These are phyloP conservation scores for Taxawa tesnikishii DNA, from an alignment of 2,329 filamentous ascomycete genomes.

Conservation along the genomic window DNA sequence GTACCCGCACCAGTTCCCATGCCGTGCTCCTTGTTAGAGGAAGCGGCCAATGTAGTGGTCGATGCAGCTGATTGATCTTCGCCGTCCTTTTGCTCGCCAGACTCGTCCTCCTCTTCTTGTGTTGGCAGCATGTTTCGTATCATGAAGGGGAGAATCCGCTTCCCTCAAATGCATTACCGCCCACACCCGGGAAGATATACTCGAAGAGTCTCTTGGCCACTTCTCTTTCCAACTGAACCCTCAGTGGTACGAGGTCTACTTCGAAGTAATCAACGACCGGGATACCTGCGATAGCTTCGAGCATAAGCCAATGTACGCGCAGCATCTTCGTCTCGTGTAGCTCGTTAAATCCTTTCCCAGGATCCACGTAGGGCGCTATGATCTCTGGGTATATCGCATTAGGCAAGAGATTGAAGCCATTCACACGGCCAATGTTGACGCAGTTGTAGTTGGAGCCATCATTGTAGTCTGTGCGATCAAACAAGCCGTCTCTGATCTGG, in stretches of 20 bases:
- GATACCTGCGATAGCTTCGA: conserved; percentile 95
- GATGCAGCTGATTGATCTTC: too few relatives aligned
- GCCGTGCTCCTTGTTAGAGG: conserved; percentile 10
- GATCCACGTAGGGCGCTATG: conserved; percentile 77
- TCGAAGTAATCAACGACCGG: conserved; percentile 96
- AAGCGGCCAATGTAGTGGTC: too few relatives aligned
- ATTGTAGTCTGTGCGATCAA: conserved; percentile 90
- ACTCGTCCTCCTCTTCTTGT: conserved; percentile 34
- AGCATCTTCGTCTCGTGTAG: conserved; percentile 71
- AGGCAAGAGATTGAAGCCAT: conserved; percentile 78
- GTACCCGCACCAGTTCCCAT: conserved; percentile 56
- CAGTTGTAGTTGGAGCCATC: conserved; percentile 94
- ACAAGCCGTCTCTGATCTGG: conserved; percentile 80
- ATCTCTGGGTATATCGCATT: conserved; percentile 94
- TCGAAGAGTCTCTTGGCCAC: conserved; percentile 89
- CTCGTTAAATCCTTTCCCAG: conserved; percentile 39
- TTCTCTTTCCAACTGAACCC: conserved; percentile 85
- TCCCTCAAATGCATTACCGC: conserved; percentile 33
- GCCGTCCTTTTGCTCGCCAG: conserved; percentile 9
- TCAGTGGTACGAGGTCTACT: conserved; percentile 83
- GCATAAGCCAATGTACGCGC: conserved; percentile 92
- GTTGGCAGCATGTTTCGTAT: conserved; percentile 38
- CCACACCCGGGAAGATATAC: conserved; percentile 87
- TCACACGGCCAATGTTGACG: conserved; percentile 75
- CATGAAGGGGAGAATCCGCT: conserved; percentile 53